Base-by-base conservation (phyloP, 202 grass and related monocot genomes). In the Sporobolus alterniflorus region DNA sequence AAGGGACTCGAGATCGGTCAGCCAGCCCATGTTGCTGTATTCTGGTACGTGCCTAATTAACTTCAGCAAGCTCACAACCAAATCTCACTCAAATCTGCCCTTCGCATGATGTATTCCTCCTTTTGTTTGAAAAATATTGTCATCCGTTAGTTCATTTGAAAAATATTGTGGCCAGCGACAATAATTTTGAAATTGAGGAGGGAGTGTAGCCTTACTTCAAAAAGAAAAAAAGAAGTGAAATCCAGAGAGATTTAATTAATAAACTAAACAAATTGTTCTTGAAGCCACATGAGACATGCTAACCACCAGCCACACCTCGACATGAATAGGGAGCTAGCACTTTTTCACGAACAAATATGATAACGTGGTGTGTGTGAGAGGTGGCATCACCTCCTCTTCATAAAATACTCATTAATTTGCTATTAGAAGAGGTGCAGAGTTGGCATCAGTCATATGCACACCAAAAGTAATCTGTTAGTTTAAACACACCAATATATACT, bases 271-370 rank as follows among this genome's bases (percentile, higher is more conserved):
- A 26, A 86, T 86, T 90, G 83, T 78, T 17, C 8, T 13, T 68
- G 73, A 90, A 78, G 83, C 59, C 88, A 86, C 67, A 83, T 64
- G 73, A 40, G 88, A 90, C 81, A 67, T 25, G 41, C 83, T 86
- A 90, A 86, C 88, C 4, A 90, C 83, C 77, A 44, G 36, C 73
- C 7, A 10, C 60, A 51, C 47, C 42, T 72, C 73, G 77, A 81
- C 40, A 70, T 47, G 82, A 77, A 77, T n/a, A 85, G 82, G 7
- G 28, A 62, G 26, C 59, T 57, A 40, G 57, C 69, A 59, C 60
- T 44, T 80, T 80, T 74, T 39, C 67, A 64, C 11, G 11, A 66
- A 71, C 47, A 76, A 74, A 72, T 82, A 77, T 32, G 41, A 60
- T 64, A 89, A 16, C 60, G 55, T 36, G 64, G 20, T 21, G 57